Evolutionary conservation across 2,329 filamentous ascomycete species (phyloP), one percentile per base, ranked within the genome.

Genomic region (Sporothrix brunneoviolacea): DNA sequence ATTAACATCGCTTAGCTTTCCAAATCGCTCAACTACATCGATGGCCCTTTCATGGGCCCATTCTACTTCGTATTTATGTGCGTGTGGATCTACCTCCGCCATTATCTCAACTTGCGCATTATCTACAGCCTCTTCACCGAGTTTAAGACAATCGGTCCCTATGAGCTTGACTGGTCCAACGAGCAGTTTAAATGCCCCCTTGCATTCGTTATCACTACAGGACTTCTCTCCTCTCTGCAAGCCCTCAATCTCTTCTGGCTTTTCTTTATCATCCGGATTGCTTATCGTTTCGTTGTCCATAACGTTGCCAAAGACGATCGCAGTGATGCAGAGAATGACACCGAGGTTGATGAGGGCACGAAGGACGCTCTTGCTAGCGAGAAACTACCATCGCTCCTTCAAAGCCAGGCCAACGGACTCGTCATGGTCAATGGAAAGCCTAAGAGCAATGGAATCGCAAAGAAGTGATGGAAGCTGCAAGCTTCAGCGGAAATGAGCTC

Each of bases 11-110:
- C 12, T 12, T 59, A 91, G 85, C 93, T 88, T 2, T 95, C 89
- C 54, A 96, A 96, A 72, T 80, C 84, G 5, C 80, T 96, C 60
- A 95, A 95, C 72, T 96, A 97, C 70, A 71, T 96, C 59, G 86
- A 95, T 64, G 82, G 83, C 50, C 72, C 78, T 52, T 72, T 94
- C 40, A 87, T 88, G n/a, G 82, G 76, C 0, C 89, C 88, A 15
- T 95, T 91, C 72, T 96, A 93, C 69, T 80, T 79, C 63, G 58
- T 86, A 59, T 96, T 95, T 72, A 85, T 94, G 66, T 72, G 72
- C 57, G 75, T 85, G 54, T 97, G 91, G 91, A 82, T 89, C 62
- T 96, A 97, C 72, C 73, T 91, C 56, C 88, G 91, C 50, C 91
- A 97, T 70, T 88, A 83, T 69, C 74, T 90, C 64, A 91, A 91